Percentiles rank a stretch among this genome's conserved stretches.
Conservation (phyloP, 2,329 filamentous ascomycete species). For the Ceratocystis colombiana region DNA sequence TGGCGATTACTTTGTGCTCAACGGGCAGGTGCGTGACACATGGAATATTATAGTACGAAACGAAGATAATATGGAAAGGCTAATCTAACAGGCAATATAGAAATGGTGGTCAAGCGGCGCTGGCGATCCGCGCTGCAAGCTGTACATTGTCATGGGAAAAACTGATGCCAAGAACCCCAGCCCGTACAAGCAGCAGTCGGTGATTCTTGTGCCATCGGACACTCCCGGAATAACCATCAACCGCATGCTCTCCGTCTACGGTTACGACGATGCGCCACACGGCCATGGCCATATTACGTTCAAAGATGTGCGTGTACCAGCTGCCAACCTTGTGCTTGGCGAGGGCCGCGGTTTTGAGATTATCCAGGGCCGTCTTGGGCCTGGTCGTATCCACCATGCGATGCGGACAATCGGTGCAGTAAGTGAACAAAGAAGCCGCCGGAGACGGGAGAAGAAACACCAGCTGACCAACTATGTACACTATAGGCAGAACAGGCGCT, state of each 20-base stretch:
- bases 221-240: slow-evolving; percentile 83
- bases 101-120: slow-evolving; percentile 99
- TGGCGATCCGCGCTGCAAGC: slow-evolving; percentile 79
- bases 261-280: slow-evolving; percentile 96
- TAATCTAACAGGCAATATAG: slow-evolving; percentile 35
- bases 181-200: slow-evolving; percentile 82
- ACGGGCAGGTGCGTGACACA: slow-evolving; percentile 55
- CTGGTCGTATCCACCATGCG: slow-evolving; percentile 92
- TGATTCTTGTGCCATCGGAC: slow-evolving; percentile 73
- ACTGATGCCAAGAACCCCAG: slow-evolving; percentile 64
- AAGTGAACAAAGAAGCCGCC: slow-evolving; percentile 30
- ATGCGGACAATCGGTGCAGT: slow-evolving; percentile 88
- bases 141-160: slow-evolving; percentile 98
- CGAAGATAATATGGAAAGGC: background rate
- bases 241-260: slow-evolving; percentile 88
- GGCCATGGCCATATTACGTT: slow-evolving; percentile 91
- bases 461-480: slow-evolving; percentile 14
- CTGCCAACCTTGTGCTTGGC: slow-evolving; percentile 74
- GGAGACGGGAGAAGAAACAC: background rate
- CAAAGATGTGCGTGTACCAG: slow-evolving; percentile 79
- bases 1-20: slow-evolving; percentile 81
- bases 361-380: slow-evolving; percentile 91
- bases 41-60: background rate
- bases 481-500: slow-evolving; percentile 69
- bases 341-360: slow-evolving; percentile 95